phyloP scores from a whole-genome alignment of 192 early-diverging fungal species.

The Cetraspora pellucida region DNA sequence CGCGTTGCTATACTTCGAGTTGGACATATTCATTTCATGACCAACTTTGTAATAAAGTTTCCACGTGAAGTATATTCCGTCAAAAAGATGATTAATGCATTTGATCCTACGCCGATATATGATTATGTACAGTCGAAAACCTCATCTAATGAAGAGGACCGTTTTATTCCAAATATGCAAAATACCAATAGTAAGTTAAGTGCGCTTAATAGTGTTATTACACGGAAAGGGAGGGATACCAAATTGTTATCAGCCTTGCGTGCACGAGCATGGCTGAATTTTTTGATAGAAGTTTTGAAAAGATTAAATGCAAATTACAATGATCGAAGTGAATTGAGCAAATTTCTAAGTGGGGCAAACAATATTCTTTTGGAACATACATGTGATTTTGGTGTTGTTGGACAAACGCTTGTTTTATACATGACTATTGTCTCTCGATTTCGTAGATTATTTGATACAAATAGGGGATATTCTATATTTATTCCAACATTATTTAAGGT shows the following conservation, averaged over 20 bases:
- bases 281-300: conserved; percentile 52
- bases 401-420: conserved; percentile 53
- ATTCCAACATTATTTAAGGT: conserved; percentile 59
- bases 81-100: conserved; percentile 52
- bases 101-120: conserved; percentile 40
- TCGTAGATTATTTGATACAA: conserved; percentile 54
- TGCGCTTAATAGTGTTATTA: neutral
- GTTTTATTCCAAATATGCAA: conserved; percentile 46
- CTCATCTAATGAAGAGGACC: conserved; percentile 28
- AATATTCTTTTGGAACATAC: conserved; percentile 51
- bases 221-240: conserved; percentile 34
- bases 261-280: conserved; percentile 55
- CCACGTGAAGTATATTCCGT: conserved; percentile 53
- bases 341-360: conserved; percentile 54
- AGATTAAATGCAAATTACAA: conserved; percentile 54
- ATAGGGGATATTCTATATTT: conserved; percentile 55
- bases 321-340: conserved; percentile 52
- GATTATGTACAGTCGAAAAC: neutral
- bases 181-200: neutral
- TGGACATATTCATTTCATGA: conserved; percentile 60
- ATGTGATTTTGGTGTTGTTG: conserved; percentile 54
- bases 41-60: conserved; percentile 53
- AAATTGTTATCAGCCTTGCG: conserved; percentile 47
- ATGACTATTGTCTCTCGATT: conserved; percentile 49
- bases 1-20: conserved; percentile 52